Evolutionary conservation across 2,329 filamentous ascomycete species (phyloP), one percentile per base, ranked within the genome.

Genomic region (Epichloe uncinata): DNA sequence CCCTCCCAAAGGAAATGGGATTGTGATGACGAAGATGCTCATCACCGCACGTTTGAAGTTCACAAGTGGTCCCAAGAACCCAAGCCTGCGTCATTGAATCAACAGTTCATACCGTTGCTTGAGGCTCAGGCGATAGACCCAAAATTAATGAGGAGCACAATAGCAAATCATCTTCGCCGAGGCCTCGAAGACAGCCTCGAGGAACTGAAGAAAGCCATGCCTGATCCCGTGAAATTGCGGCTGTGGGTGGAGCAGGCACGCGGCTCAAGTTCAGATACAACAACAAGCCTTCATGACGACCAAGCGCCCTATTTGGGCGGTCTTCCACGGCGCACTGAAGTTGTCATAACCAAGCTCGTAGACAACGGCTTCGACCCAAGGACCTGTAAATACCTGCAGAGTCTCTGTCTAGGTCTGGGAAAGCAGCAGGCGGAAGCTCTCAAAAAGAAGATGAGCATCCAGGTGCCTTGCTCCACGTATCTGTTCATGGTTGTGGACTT

Each of bases 401-500:
- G 75, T 0, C 60, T 70, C 4, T 67, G 76, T 0, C 71, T 61
- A 53, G 61, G 63, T 0, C 66, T 81, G 6, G 70, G 82, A 2
- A 67, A 68, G 35, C 58, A 64, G 4, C 77, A 77, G 52, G 81
- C 79, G 48, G 68, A 78, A 0, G 61, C 66, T 2, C 67, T 85
- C 8, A 67, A 74, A 42, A 62, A 69, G 1, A 78, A 75, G 50
- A 66, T 85, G 49, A 81, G 79, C 45, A 75, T 88, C 45, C 73
- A 69, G 1, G 66, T 88, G 0, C 73, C 74, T 0, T 71, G 73
- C 7, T 85, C 84, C 0, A 77, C 82, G 0, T 80, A 78, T 43
- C 66, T 81, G 0, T 78, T 74, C 52, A 88, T 88, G 66, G 73
- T 86, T 0, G 75, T 82, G 0, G 86, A 91, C 60, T 86, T 85